A percentile compares a stretch with the other conserved stretches of the same genome.
These are phyloP conservation scores for Alternaria brassicae DNA, from an alignment of 2,329 filamentous ascomycete species.

Conservation along the genomic window DNA sequence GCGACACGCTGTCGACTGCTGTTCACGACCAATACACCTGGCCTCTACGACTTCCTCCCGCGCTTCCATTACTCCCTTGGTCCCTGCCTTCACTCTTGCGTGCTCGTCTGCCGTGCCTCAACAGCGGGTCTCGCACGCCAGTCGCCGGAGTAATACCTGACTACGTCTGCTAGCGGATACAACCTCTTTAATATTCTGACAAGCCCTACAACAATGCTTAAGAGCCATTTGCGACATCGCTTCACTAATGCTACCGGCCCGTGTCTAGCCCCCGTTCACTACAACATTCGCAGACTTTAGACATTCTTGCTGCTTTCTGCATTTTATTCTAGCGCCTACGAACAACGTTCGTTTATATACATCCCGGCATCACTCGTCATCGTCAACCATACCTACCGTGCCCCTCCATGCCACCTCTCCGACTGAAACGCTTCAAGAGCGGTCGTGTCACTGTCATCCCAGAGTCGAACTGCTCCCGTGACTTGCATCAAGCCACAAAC, in stretches of 20 bases:
- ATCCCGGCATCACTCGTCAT: slow-evolving; percentile 37
- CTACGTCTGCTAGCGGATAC: slow-evolving; percentile 49
- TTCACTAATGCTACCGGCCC: slow-evolving; percentile 45
- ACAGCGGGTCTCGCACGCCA: slow-evolving; percentile 31
- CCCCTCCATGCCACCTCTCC: slow-evolving; percentile 41
- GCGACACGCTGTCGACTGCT: slow-evolving; percentile 24
- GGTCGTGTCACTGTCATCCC: slow-evolving; percentile 42
- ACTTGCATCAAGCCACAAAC: slow-evolving; percentile 25
- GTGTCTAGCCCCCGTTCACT: slow-evolving; percentile 44
- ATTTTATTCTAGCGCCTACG: slow-evolving; percentile 37
- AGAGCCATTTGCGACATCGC: slow-evolving; percentile 49
- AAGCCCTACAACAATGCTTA: slow-evolving; percentile 51
- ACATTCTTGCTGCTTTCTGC: slow-evolving; percentile 21
- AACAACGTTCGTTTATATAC: slow-evolving; percentile 32
- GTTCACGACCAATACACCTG: slow-evolving; percentile 17
- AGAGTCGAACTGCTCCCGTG: slow-evolving; percentile 33
- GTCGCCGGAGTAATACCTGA: slow-evolving; percentile 40
- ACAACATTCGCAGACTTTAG: slow-evolving; percentile 30
- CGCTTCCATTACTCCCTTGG: slow-evolving; percentile 14
- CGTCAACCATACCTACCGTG: slow-evolving; percentile 27
- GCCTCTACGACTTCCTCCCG: slow-evolving; percentile 12
- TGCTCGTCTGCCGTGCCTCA: slow-evolving; percentile 41
- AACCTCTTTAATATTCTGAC: slow-evolving; percentile 48
- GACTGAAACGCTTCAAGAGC: slow-evolving; percentile 47
- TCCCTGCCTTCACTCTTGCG: slow-evolving; percentile 40